Base-by-base conservation (phyloP, 2,329 filamentous ascomycete species). In the Plenodomus biglobosus region DNA sequence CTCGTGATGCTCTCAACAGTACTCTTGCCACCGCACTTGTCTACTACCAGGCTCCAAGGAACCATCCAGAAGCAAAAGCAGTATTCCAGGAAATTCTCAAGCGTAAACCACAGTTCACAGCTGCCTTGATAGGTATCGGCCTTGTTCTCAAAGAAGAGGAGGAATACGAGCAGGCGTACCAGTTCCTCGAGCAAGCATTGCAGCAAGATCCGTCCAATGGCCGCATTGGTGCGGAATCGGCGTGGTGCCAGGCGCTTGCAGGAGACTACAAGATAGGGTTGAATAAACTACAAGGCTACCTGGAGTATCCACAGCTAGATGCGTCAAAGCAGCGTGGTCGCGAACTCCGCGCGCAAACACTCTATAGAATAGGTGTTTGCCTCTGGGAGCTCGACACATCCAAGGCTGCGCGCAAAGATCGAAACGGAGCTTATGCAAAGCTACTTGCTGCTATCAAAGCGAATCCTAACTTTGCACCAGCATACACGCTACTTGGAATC, bases 111-210 rank as follows among this genome's bases (percentile, higher is more conserved):
- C 83, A 82, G 2, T 92, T 88, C 0, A 95, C 91, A 0, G 76
- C 85, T 22, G 92, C 92, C 2, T 77, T 99, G 52, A 88, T 97
- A 38, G 94, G 94, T 0, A 84, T 96, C 27, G 95, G 94, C 1
- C 74, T 97, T 19, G 92, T 99, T 35, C 86, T 92, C 39, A 91
- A 96, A 70, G 94, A 97, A 61, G 91, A 96, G 56, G 87, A 96
- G 62, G 88, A 97, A 54, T 96, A 89, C 62, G 78, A 82, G 39
- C 81, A 90, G 62, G 94, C 95, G 0, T 84, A 92, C 34, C 82
- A 87, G 21, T 96, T 95, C 63, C 75, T 99, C 11, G 81, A 80
- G 34, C 83, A 89, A 54, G 94, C 94, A 1, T 70, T 95, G 20
- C 70, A 85, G 55, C 83, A 88, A 19, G 90, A 96, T 64, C 76